Percentiles rank a stretch among this genome's conserved stretches.
Evolutionary conservation across 78 protist genomes (phyloP).

Genomic region (slime mould (Dictyostelium discoideum)): dicty_2.7 NC_007090.3:3965001-3965500

Average conservation of each 20-base stretch:
- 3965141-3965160: constrained; percentile 26
- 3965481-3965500: neutral
- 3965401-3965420: constrained; percentile 68
- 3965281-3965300: constrained; percentile 46
- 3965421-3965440: constrained; percentile 58
- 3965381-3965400: constrained; percentile 31
- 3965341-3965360: constrained; percentile 14
- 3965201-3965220: constrained; percentile 36
- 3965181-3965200: constrained; percentile 75
- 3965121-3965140: constrained; percentile 73
- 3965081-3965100: constrained; percentile 45
- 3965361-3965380: neutral
- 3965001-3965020: constrained; percentile 72
- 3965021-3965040: constrained; percentile 41
- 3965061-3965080: constrained; percentile 50
- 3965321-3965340: constrained; percentile 22
- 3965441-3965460: constrained; percentile 30
- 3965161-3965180: constrained; percentile 72
- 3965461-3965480: neutral
- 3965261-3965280: constrained; percentile 72
- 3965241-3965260: constrained; percentile 51
- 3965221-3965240: constrained; percentile 42
- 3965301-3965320: constrained; percentile 24
- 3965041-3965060: constrained; percentile 49
- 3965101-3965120: constrained; percentile 54